Evolutionary conservation across 495 filamentous ascomycete species (phyloP).

Genomic region (Xylaria castorea): DNA sequence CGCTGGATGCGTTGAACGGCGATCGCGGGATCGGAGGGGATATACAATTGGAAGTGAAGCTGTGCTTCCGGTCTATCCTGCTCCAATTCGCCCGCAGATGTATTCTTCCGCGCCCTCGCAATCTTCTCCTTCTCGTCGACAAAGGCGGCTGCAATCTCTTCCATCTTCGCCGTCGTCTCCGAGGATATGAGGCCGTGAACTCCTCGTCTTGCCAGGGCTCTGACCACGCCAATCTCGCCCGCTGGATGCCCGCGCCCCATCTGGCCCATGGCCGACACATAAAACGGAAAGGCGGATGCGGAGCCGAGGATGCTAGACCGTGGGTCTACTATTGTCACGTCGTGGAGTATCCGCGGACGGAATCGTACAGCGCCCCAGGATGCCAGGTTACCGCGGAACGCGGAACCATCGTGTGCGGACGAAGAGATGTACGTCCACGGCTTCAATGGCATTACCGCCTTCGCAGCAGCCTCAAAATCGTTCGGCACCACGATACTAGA

Average conservation of each 20-base stretch:
- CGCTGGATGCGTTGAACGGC: constrained; percentile 67
- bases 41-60: constrained; percentile 70
- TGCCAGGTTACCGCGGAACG: constrained; percentile 83
- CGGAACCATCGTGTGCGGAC: constrained; percentile 75
- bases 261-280: constrained; percentile 80
- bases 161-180: constrained; percentile 46
- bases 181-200: constrained; percentile 51
- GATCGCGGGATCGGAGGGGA: constrained; percentile 64
- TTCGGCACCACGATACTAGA: constrained; percentile 34
- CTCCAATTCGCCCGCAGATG: constrained; percentile 42
- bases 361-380: constrained; percentile 90
- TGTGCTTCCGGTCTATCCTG: constrained; percentile 55
- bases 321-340: constrained; percentile 75
- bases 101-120: constrained; percentile 26
- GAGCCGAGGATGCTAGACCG: constrained; percentile 78
- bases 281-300: constrained; percentile 75
- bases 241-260: constrained; percentile 68
- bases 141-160: constrained; percentile 47
- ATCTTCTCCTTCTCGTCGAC: constrained; percentile 32
- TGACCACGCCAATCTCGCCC: constrained; percentile 75
- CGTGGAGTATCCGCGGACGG: constrained; percentile 74
- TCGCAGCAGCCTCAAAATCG: constrained; percentile 83
- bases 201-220: constrained; percentile 39
- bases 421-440: constrained; percentile 87
- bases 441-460: constrained; percentile 76